These are phyloP conservation scores for Ceratobasidium sp. DNA, from an alignment of 1,284 basidiomycete species.

Conservation along the genomic window DNA sequence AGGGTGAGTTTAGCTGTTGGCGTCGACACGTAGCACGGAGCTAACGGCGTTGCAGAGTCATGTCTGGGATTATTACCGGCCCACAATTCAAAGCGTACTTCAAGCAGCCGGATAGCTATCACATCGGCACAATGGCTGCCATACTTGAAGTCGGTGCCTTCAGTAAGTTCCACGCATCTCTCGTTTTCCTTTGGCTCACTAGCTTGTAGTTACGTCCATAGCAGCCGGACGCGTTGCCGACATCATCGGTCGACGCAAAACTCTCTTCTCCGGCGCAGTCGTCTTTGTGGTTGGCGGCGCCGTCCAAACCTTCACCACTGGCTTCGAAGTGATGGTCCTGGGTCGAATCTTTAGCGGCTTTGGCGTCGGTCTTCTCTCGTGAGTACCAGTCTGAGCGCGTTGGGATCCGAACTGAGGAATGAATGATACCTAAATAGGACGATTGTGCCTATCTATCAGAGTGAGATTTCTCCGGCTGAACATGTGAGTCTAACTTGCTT, in stretches of 20 bases:
- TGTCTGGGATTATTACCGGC: slow-evolving; percentile 94
- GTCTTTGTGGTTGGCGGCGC: slow-evolving; percentile 90
- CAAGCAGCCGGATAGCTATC: slow-evolving; percentile 74
- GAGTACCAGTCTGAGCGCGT: slow-evolving; percentile 54
- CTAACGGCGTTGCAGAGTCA: slow-evolving; percentile 78
- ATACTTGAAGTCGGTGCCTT: slow-evolving; percentile 93
- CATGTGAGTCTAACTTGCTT: slow-evolving; percentile 68
- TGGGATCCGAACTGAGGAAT: slow-evolving; percentile 4
- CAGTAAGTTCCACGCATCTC: slow-evolving; percentile 67
- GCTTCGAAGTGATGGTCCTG: slow-evolving; percentile 87
- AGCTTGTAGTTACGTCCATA: slow-evolving; percentile 80
- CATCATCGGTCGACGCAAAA: slow-evolving; percentile 85
- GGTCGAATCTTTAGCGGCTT: slow-evolving; percentile 91
- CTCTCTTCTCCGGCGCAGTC: slow-evolving; percentile 86
- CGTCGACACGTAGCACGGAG: too few relatives aligned
- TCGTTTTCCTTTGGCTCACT: slow-evolving; percentile 1
- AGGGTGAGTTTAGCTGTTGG: too few relatives aligned
- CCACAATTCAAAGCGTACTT: slow-evolving; percentile 89
- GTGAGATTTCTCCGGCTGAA: slow-evolving; percentile 94
- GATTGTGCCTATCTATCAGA: slow-evolving; percentile 97
- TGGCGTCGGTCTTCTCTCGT: slow-evolving; percentile 94
- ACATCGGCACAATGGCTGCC: slow-evolving; percentile 89
- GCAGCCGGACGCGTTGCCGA: slow-evolving; percentile 91
- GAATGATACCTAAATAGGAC: slow-evolving; percentile 64
- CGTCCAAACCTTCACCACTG: slow-evolving; percentile 87